Evolutionary conservation across 495 filamentous ascomycete species (phyloP), one percentile per base, ranked within the genome.

Genomic region (Talaromyces liani): DNA sequence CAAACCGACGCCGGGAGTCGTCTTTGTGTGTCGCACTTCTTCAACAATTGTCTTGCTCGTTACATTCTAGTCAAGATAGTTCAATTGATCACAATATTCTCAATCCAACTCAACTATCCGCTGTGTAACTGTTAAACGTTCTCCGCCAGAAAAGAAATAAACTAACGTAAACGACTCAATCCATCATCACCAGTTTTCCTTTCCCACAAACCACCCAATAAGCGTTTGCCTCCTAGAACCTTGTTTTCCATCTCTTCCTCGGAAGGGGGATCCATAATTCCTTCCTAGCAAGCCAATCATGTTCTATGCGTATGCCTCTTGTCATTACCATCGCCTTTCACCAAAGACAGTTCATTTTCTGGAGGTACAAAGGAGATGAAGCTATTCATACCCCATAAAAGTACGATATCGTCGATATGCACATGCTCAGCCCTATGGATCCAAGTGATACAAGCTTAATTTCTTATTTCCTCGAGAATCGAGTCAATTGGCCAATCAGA

Each of bases 371-470:
- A 24, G 22, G 2, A 47, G n/a, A 49, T 49, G 45, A 20, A 20
- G 45, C 45, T 49, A 49, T 49, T 49, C 18, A 49, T 20, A 49
- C n/a, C 16, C 45, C n/a, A 20, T 49, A 3, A n/a, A n/a, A n/a
- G n/a, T n/a, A n/a, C n/a, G n/a, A n/a, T n/a, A n/a, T n/a, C n/a
- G n/a, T n/a, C 10, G n/a, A 18, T 8, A 22, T 49, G 45, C 53
- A 56, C 8, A 14, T 8, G 3, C 57, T 61, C 59, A 61, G 59
- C 59, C 60, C 60, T 62, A 62, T 54, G 57, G 29, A 61, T 24
- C 41, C 22, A 51, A 61, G 22, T 27, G 22, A 56, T 56, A 56
- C 53, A 29, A 56, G 53, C 53, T 56, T 56, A 56, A 27, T 20
- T 56, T 56, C 12, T 29, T 27, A 22, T 12, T 27, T 29, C 20